Conservation (phyloP, 1,139 yeast species). For the Nakaseomyces kungkrabaensis region DNA sequence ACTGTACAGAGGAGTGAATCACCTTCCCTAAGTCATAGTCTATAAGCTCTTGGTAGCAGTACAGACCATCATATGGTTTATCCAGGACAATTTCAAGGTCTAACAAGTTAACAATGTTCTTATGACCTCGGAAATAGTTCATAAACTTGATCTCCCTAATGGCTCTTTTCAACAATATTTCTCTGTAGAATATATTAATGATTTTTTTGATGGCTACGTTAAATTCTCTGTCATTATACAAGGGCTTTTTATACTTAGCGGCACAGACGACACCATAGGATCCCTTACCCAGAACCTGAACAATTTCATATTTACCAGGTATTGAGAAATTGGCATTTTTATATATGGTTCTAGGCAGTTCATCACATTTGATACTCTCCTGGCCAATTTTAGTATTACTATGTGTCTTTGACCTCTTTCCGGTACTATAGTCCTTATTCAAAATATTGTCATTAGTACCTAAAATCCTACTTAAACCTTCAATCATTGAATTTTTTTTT, state of each 20-base stretch:
- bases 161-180: conserved; percentile 61
- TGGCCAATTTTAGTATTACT: background rate
- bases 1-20: conserved; percentile 63
- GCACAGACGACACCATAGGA: conserved; percentile 85
- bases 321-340: conserved; percentile 49
- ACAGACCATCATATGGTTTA: conserved; percentile 72
- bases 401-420: background rate
- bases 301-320: conserved; percentile 54
- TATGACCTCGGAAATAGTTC: conserved; percentile 75
- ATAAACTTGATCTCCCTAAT: conserved; percentile 68
- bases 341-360: conserved; percentile 25
- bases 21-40: conserved; percentile 74
- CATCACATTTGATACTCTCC: background rate
- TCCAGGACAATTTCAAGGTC: conserved; percentile 61
- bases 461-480: background rate
- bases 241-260: conserved; percentile 46
- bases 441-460: background rate
- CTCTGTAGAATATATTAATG: conserved; percentile 53
- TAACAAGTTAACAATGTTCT: conserved; percentile 59
- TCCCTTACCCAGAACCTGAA: conserved; percentile 69
- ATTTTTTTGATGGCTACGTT: conserved; percentile 69
- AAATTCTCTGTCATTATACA: conserved; percentile 4
- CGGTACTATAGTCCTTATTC: background rate
- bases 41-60: conserved; percentile 73
- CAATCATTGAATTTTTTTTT: background rate